A percentile compares a stretch with the other conserved stretches of the same genome.
Evolutionary conservation across 1,284 basidiomycete genomes (phyloP).

Genomic region (Leccinum pachyderme): DNA sequence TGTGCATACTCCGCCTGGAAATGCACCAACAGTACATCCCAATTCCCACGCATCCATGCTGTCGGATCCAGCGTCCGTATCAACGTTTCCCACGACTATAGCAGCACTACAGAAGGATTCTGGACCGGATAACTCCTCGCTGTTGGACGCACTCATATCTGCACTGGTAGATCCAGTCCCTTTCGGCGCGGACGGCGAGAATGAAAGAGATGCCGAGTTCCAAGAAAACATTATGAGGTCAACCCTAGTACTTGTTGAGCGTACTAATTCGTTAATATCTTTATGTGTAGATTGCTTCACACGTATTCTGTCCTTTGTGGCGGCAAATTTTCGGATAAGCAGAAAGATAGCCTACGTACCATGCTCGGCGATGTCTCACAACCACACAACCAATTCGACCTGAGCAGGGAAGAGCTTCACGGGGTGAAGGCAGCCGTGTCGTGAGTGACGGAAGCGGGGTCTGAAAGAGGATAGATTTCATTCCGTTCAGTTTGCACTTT

Average conservation of each 20-base stretch:
- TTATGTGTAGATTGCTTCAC: slow-evolving; percentile 45
- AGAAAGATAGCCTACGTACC: slow-evolving; percentile 42
- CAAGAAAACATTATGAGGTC: slow-evolving; percentile 78
- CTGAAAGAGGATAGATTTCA: slow-evolving; percentile 20
- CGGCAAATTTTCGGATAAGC: slow-evolving; percentile 40
- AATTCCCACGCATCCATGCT: slow-evolving; percentile 69
- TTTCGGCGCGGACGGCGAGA: slow-evolving; percentile 68
- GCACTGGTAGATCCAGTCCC: slow-evolving; percentile 55
- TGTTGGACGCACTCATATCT: slow-evolving; percentile 43
- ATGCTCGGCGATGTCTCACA: slow-evolving; percentile 28
- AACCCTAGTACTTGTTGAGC: slow-evolving; percentile 26
- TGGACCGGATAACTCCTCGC: slow-evolving; percentile 14
- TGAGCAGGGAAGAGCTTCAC: slow-evolving; percentile 29
- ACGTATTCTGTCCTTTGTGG: slow-evolving; percentile 51
- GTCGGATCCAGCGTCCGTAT: slow-evolving; percentile 45
- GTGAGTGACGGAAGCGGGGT: slow-evolving; percentile 18
- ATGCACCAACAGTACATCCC: slow-evolving; percentile 47
- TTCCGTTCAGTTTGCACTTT: slow-evolving; percentile 13
- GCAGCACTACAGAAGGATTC: slow-evolving; percentile 46
- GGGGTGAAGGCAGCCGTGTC: slow-evolving; percentile 23
- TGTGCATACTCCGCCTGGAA: slow-evolving; percentile 18
- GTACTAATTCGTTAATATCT: neutral
- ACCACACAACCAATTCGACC: slow-evolving; percentile 21
- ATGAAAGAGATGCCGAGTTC: slow-evolving; percentile 71
- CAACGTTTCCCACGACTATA: slow-evolving; percentile 49